Evolutionary conservation across 495 filamentous ascomycete species (phyloP), one percentile per base, ranked within the genome.

Genomic region (Podospora anserina): DNA sequence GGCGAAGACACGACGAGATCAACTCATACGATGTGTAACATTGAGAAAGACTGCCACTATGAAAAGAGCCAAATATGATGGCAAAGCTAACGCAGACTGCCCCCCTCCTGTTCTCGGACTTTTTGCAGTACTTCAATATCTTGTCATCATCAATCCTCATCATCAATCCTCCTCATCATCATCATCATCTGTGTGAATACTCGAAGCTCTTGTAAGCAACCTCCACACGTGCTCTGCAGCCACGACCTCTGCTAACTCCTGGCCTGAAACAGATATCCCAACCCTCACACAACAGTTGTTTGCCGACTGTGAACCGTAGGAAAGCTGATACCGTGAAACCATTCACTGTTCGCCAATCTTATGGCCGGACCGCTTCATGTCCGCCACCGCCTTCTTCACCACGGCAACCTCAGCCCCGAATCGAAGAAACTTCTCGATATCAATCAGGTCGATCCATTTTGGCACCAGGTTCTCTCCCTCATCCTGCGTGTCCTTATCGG

Each of bases 381-480:
- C 70, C 1, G 63, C 66, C 9, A 77, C 28, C 2, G 72, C 70
- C 69, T 76, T 75, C 68, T 53, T 59, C 3, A 79, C 75, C 6
- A 62, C 67, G 4, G 59, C 64, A 0, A 71, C 60, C 65, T 79
- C 77, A 26, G 66, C 75, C 57, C 49, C 44, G 57, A 79, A 79
- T 2, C 70, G 71, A 34, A 79, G 65, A 61, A 66, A 74, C 39
- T 6, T 57, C 9, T 58, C 56, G 28, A 66, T 66, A 34, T 77
- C 73, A 5, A 63, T 59, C 13, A 76, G 68, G 63, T 68, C 63
- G 1, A 74, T 65, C 77, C 77, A 79, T 55, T 44, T 63, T 0
- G 72, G 58, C 5, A 69, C 63, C 11, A 77, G 66, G 26, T 76
- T 70, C 71, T 79, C 77, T 65, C 70, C 73, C 13, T 66, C 71